A percentile compares a stretch with the other conserved stretches of the same genome.
These are phyloP conservation scores for Plenodomus lindquistii DNA, from an alignment of 2,329 filamentous ascomycete genomes.

Conservation along the genomic window DNA sequence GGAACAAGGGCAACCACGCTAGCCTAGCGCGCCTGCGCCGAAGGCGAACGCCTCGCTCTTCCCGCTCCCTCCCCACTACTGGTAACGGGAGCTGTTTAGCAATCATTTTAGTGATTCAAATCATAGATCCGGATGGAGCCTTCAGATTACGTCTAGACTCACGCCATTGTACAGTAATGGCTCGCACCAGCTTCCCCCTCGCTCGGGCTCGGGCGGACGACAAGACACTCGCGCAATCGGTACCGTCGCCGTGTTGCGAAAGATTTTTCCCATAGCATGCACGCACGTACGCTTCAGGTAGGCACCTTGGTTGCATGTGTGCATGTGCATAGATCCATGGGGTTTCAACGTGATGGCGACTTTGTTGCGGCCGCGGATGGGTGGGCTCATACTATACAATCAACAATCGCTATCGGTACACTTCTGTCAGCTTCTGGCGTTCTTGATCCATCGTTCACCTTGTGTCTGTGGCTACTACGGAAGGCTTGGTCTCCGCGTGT, in stretches of 20 bases:
- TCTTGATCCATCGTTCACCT: background rate
- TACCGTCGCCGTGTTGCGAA: background rate
- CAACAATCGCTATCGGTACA: background rate
- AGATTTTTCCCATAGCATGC: background rate
- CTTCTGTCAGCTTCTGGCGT: background rate
- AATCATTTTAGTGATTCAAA: background rate
- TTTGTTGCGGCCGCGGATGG: background rate
- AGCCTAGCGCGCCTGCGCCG: background rate
- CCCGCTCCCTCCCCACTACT: background rate
- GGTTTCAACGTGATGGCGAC: background rate
- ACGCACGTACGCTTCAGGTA: background rate
- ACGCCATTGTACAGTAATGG: background rate
- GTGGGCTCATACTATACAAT: background rate
- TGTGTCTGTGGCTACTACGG: background rate
- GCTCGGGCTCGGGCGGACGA: too few species aligned
- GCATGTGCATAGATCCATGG: background rate
- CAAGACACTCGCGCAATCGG: background rate
- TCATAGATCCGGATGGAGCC: background rate
- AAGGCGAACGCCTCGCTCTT: background rate
- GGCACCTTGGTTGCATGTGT: background rate
- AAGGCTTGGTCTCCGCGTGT: slow-evolving; percentile 4
- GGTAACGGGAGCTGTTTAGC: background rate
- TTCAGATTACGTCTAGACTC: background rate
- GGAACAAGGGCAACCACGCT: background rate
- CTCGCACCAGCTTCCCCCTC: too few species aligned